phyloP scores from a whole-genome alignment of 331 rosid genomes.

The Ulmus americana region DNA sequence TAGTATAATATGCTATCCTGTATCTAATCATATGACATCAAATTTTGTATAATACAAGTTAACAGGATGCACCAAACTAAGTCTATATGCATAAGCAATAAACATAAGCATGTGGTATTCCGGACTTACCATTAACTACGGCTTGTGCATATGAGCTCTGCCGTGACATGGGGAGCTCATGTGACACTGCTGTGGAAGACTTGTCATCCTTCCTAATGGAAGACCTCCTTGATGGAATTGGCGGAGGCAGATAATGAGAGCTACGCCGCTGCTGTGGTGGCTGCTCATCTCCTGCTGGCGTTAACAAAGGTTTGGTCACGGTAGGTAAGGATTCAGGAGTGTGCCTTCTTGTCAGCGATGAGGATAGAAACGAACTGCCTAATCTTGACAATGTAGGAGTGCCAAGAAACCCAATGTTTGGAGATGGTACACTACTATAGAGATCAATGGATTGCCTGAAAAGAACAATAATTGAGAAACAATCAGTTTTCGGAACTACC shows the following conservation, averaged over 20 bases:
- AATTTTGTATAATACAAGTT: too few species aligned
- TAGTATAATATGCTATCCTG: too few species aligned
- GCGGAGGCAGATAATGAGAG: constrained; percentile 60
- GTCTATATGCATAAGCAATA: background rate
- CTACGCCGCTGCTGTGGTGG: constrained; percentile 44
- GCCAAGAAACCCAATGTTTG: constrained; percentile 81
- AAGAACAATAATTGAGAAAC: constrained; percentile 15
- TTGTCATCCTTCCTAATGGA: constrained; percentile 47
- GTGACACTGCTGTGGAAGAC: constrained; percentile 42
- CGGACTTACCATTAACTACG: constrained; percentile 61
- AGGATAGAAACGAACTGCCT: constrained; percentile 85
- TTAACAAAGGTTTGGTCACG: constrained; percentile 51
- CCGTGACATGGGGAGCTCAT: constrained; percentile 54
- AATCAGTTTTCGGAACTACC: too few species aligned
- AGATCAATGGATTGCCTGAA: constrained; percentile 94
- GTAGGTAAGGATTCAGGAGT: constrained; percentile 75
- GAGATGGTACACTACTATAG: constrained; percentile 84
- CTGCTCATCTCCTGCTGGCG: constrained; percentile 38
- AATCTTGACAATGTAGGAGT: constrained; percentile 73
- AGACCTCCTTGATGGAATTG: constrained; percentile 46
- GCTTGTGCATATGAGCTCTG: constrained; percentile 77
- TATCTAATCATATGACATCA: too few species aligned
- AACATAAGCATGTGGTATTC: too few species aligned
- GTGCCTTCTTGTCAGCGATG: constrained; percentile 90
- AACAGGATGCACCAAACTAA: too few species aligned